Evolutionary conservation across 352 stramenopile species (phyloP), one percentile per base, ranked within the genome.

Genomic region (Pythium plurisporium): DNA sequence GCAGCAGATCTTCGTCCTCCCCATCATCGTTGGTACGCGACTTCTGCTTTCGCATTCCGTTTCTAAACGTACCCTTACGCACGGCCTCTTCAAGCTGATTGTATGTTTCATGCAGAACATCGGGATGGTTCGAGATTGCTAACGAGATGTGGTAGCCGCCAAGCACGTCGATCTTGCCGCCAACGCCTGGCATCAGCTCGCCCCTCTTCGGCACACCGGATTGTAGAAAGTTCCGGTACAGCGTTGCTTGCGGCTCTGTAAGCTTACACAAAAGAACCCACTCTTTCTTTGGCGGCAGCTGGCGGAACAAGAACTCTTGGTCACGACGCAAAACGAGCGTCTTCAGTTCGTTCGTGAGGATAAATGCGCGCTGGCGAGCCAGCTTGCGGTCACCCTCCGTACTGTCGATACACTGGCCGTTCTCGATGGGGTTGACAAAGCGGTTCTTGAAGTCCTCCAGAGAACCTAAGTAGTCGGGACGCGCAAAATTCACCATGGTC

Each of bases 401-500:
- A 34, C 77, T 91, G 59, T 96, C 86, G 14, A 89, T 72, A 44
- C 81, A 92, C 55, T 92, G 80, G 11, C 70, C 86, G 52, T 96
- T 96, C 51, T 87, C 78, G 19, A 96, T 96, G n/a, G 88, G 88
- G 34, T 90, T 74, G 19, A 94, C 84, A 50, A 96, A 97, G 38
- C 81, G 74, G 34, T 95, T 93, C 72, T 96, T 96, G 54, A 96
- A 96, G 50, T 93, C 80, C 10, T 93, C 79, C 36, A 90, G 57
- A 1, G 79, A 87, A 23, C 80, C 82, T 5, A 97, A 54, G 43
- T 85, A 95, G 53, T 92, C 72, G 0, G 83, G 87, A 26, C 86
- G 70, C 4, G 86, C 86, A 61, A 96, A 96, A 44, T 95, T 94
- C 26, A 96, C 86, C 86, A 96, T 95, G 10, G 84, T 95, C 84